phyloP scores from a whole-genome alignment of 2,329 filamentous ascomycete genomes.

The Pseudogymnoascus sp. region DNA sequence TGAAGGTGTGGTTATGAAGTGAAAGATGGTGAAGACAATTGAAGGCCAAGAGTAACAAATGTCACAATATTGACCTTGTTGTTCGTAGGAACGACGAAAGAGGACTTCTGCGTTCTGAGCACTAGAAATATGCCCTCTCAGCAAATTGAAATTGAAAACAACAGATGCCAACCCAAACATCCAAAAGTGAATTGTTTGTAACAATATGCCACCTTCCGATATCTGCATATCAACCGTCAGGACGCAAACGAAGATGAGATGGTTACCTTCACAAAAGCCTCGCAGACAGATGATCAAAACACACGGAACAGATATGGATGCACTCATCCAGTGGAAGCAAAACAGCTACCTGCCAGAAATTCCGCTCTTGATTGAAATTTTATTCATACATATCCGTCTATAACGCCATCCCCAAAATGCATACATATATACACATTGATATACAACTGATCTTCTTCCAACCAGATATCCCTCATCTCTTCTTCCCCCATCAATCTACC shows the following conservation, averaged over 20 bases:
- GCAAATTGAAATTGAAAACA: background rate
- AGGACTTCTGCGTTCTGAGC: background rate
- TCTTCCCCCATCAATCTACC: constrained; percentile 49
- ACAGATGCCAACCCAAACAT: background rate
- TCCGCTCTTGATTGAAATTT: constrained; percentile 2
- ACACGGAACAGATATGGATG: background rate
- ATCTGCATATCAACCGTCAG: background rate
- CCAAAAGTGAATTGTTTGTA: background rate
- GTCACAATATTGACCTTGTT: background rate
- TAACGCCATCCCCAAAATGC: constrained; percentile 11
- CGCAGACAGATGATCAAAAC: background rate
- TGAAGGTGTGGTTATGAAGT: background rate
- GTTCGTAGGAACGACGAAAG: background rate
- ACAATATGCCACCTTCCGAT: background rate
- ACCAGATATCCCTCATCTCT: background rate
- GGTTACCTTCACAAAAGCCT: background rate
- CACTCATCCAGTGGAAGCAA: background rate
- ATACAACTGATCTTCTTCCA: constrained; percentile 7
- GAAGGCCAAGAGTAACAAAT: background rate
- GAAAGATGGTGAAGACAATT: background rate
- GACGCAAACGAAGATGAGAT: background rate
- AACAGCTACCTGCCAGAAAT: background rate
- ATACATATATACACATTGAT: constrained; percentile 10
- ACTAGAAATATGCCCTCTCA: background rate
- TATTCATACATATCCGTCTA: constrained; percentile 7